Percentiles rank a stretch among this genome's conserved stretches.
Evolutionary conservation across 2,329 filamentous ascomycete species (phyloP).

Genomic region (Fusarium citri): DNA sequence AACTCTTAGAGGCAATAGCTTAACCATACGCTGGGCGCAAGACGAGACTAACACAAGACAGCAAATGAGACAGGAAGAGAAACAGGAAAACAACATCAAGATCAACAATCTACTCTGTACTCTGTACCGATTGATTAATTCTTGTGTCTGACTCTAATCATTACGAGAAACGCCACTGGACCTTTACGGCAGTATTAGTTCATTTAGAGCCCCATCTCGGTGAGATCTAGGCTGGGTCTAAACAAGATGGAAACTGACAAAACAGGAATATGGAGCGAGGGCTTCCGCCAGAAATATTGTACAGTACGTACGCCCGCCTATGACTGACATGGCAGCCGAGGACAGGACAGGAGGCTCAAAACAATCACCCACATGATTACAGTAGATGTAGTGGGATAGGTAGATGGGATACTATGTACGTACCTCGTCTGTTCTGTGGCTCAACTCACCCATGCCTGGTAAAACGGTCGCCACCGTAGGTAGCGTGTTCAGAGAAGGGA

Average conservation of each 20-base stretch:
- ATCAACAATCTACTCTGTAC: not conserved
- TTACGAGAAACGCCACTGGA: constrained; percentile 35
- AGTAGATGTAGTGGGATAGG: too few relatives aligned
- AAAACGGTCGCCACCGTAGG: constrained; percentile 45
- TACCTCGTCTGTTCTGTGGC: constrained; percentile 10
- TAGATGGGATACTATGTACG: not conserved
- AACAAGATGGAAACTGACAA: constrained; percentile 12
- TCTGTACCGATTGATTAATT: not conserved
- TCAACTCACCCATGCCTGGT: constrained; percentile 37
- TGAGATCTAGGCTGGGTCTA: constrained; percentile 28
- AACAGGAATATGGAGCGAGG: constrained; percentile 36
- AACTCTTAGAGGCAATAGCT: constrained; percentile 11
- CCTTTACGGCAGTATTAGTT: not conserved
- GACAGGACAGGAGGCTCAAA: constrained; percentile 25
- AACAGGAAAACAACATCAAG: not conserved
- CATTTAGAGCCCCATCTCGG: constrained; percentile 16
- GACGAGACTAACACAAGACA: constrained; percentile 33
- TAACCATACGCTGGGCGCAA: constrained; percentile 15
- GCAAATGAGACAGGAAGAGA: constrained; percentile 19
- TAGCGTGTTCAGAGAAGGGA: constrained; percentile 42
- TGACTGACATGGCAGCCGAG: not conserved
- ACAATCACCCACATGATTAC: constrained; percentile 22
- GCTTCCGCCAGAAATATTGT: constrained; percentile 13
- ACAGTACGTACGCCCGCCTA: not conserved
- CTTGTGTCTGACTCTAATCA: constrained; percentile 1